These are phyloP conservation scores for Thalassiosira exigua DNA, from an alignment of 352 stramenopile genomes.

Conservation along the genomic window DNA sequence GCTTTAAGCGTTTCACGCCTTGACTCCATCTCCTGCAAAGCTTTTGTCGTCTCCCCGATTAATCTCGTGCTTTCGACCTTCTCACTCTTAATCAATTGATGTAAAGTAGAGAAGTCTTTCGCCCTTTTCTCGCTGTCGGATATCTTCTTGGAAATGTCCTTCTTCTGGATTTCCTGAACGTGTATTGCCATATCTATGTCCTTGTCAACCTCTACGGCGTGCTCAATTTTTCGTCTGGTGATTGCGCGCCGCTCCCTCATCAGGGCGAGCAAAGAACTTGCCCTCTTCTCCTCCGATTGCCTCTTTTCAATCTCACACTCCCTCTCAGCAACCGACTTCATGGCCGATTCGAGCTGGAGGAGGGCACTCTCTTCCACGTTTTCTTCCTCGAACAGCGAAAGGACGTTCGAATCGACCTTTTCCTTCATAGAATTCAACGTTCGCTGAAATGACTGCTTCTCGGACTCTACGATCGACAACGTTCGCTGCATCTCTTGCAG, in stretches of 20 bases:
- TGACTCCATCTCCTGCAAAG: slow-evolving; percentile 24
- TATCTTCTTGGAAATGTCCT: slow-evolving; percentile 44
- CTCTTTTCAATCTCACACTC: slow-evolving; percentile 37
- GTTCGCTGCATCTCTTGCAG: slow-evolving; percentile 12
- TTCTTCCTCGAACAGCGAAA: slow-evolving; percentile 29
- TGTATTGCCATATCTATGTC: slow-evolving; percentile 37
- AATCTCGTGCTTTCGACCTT: slow-evolving; percentile 40
- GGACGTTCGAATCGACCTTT: slow-evolving; percentile 35
- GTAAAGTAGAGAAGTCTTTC: slow-evolving; percentile 19
- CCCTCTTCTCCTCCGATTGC: slow-evolving; percentile 27
- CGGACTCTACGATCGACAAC: slow-evolving; percentile 9
- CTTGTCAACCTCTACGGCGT: slow-evolving; percentile 18
- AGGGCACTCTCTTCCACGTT: slow-evolving; percentile 33
- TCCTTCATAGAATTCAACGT: slow-evolving; percentile 13
- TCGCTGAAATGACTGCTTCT: slow-evolving; percentile 22
- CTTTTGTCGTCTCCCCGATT: slow-evolving; percentile 21
- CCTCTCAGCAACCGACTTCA: slow-evolving; percentile 34
- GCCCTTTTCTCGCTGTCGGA: slow-evolving; percentile 27
- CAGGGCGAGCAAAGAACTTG: slow-evolving; percentile 22
- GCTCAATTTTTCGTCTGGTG: slow-evolving; percentile 35
- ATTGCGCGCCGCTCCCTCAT: slow-evolving; percentile 31
- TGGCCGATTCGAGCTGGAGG: slow-evolving; percentile 5
- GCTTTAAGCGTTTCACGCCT: slow-evolving; percentile 18
- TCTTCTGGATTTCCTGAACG: slow-evolving; percentile 38
- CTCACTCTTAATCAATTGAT: slow-evolving; percentile 38